Conservation (phyloP, 345 rosid genomes). For the Physaria fendleri region DNA sequence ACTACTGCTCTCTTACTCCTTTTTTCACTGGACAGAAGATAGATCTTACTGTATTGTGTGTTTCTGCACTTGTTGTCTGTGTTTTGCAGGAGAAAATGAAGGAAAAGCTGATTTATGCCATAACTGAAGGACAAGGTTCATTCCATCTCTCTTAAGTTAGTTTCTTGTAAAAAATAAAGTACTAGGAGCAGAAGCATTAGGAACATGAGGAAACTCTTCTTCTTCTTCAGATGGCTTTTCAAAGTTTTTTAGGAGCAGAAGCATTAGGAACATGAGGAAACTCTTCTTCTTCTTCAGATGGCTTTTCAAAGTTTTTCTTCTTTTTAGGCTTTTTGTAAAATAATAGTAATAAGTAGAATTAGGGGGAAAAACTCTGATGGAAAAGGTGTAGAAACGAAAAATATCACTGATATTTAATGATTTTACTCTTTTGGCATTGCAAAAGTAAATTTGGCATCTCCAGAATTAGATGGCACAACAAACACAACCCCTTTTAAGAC, state of each 20-base stretch:
- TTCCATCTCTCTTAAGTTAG: slow-evolving; percentile 81
- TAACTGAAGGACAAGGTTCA: slow-evolving; percentile 95
- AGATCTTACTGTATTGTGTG: slow-evolving; percentile 3
- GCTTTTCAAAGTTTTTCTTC: background rate
- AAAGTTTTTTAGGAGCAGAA: slow-evolving; percentile 20
- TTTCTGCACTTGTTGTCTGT: background rate
- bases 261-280: slow-evolving; percentile 15
- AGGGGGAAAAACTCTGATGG: slow-evolving; percentile 1
- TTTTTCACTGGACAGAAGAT: slow-evolving; percentile 1
- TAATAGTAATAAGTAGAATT: slow-evolving; percentile 10
- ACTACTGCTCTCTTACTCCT: background rate
- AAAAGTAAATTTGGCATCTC: slow-evolving; percentile 17
- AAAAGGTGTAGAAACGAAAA: slow-evolving; percentile 8
- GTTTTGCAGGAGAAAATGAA: slow-evolving; percentile 80
- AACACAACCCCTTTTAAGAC: slow-evolving; percentile 35
- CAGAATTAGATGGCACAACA: slow-evolving; percentile 29
- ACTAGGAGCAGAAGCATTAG: slow-evolving; percentile 30
- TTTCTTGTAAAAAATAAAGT: slow-evolving; percentile 27
- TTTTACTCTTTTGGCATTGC: slow-evolving; percentile 11
- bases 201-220: slow-evolving; percentile 10
- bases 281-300: slow-evolving; percentile 5
- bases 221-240: slow-evolving; percentile 4
- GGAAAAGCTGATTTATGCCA: slow-evolving; percentile 81
- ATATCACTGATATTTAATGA: background rate
- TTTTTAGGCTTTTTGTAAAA: slow-evolving; percentile 23